These are phyloP conservation scores for Achlya hypogyna DNA, from an alignment of 352 stramenopile genomes.

Conservation along the genomic window DNA sequence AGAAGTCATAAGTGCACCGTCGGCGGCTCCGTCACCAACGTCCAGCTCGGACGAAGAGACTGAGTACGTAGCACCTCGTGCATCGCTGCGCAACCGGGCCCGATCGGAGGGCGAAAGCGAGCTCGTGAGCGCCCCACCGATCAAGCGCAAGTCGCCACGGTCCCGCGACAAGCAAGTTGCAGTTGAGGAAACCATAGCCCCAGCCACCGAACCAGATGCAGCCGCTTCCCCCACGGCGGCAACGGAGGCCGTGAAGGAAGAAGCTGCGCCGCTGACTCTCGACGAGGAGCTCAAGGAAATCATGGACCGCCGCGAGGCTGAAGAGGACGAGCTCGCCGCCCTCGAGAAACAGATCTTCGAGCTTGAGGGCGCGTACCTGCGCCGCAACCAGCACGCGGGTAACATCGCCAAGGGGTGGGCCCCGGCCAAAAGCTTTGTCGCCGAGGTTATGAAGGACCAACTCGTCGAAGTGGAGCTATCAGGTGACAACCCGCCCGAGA, in stretches of 20 bases:
- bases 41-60: no score
- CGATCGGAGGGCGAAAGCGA: neutral
- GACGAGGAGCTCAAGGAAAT: conserved; percentile 41
- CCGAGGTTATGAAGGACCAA: conserved; percentile 47
- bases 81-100: no score
- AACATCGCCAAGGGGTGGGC: conserved; percentile 69
- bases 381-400: conserved; percentile 54
- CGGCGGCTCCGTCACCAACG: no score
- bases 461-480: conserved; percentile 52
- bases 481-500: neutral
- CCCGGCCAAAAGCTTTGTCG: conserved; percentile 55
- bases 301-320: conserved; percentile 31
- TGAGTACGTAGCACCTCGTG: neutral
- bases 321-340: conserved; percentile 47
- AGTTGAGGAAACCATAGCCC: no score
- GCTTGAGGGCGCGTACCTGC: conserved; percentile 62
- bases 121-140: no score
- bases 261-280: conserved; percentile 16
- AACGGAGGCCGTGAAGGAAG: neutral
- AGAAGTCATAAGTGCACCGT: no score
- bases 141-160: no score
- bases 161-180: no score
- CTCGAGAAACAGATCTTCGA: conserved; percentile 65
- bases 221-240: no score
- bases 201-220: no score